Conservation (phyloP, 2,329 filamentous ascomycete genomes). For the Paraphaeosphaeria sporulosa region DNA sequence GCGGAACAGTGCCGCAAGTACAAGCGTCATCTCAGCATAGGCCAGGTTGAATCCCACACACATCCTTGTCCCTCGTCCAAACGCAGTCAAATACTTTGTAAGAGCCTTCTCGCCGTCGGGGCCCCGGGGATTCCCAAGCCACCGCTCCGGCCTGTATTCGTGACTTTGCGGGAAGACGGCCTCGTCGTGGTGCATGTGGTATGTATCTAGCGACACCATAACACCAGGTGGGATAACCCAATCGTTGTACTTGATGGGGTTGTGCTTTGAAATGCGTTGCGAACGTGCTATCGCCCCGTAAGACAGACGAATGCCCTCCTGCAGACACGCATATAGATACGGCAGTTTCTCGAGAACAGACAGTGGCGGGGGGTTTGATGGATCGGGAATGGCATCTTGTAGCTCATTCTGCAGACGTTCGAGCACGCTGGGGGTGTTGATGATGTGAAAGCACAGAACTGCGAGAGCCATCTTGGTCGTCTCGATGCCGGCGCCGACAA, state of each 20-base stretch:
- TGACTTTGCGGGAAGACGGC: background rate
- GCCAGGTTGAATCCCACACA: conserved; percentile 30
- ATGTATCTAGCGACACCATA: background rate
- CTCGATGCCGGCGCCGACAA: conserved; percentile 18
- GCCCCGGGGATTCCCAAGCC: conserved; percentile 12
- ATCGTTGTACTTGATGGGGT: conserved; percentile 8
- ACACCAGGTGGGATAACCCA: conserved; percentile 16
- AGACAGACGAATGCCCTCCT: conserved; percentile 4
- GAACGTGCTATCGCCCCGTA: background rate
- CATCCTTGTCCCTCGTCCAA: conserved; percentile 28
- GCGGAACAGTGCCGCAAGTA: background rate
- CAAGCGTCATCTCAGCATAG: conserved; percentile 8
- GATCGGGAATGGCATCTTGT: conserved; percentile 18
- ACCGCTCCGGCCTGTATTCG: conserved; percentile 25
- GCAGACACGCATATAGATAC: conserved; percentile 33
- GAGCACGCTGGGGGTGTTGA: conserved; percentile 8
- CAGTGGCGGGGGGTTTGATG: background rate
- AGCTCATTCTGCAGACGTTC: conserved; percentile 25
- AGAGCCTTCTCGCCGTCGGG: conserved; percentile 13
- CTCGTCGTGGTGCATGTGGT: background rate
- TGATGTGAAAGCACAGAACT: conserved; percentile 15
- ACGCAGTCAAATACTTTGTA: conserved; percentile 27
- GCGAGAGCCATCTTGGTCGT: conserved; percentile 13
- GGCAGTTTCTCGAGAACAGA: conserved; percentile 29
- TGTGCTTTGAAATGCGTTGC: conserved; percentile 9